These are phyloP conservation scores for Dictyostelium purpureum DNA, from an alignment of 78 protist species.

Conservation along the genomic window DNA sequence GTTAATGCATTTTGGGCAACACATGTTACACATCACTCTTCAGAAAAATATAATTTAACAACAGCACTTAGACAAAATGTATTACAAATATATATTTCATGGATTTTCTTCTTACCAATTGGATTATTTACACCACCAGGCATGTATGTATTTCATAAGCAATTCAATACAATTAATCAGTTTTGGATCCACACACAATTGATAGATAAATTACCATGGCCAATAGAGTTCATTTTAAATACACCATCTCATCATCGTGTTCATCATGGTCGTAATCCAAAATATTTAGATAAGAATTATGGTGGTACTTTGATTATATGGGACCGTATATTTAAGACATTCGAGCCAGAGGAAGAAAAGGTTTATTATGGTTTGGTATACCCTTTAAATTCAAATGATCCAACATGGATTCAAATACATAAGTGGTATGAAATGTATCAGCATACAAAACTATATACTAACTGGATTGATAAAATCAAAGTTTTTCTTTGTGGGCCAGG, in stretches of 20 bases:
- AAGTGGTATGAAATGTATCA: constrained; percentile 39
- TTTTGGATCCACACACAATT: constrained; percentile 87
- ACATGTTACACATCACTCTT: constrained; percentile 82
- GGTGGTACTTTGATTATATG: constrained; percentile 85
- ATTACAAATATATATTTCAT: constrained; percentile 41
- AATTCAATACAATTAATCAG: constrained; percentile 81
- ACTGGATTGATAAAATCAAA: background rate
- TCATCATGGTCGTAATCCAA: constrained; percentile 86
- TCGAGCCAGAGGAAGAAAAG: constrained; percentile 50
- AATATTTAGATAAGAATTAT: constrained; percentile 86
- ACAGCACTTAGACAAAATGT: constrained; percentile 61
- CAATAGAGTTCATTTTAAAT: constrained; percentile 74
- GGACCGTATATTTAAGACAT: constrained; percentile 87
- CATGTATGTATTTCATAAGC: constrained; percentile 44
- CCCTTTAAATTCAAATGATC: constrained; percentile 28
- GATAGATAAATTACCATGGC: constrained; percentile 36
- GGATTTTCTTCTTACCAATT: constrained; percentile 78
- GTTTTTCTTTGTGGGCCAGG: constrained; percentile 32
- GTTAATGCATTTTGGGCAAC: constrained; percentile 81
- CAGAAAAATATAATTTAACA: constrained; percentile 68
- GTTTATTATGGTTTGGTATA: constrained; percentile 72
- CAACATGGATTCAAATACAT: constrained; percentile 50
- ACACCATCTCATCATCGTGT: constrained; percentile 90
- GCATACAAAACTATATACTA: background rate
- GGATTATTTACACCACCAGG: constrained; percentile 77